A percentile compares a stretch with the other conserved stretches of the same genome.
These are phyloP conservation scores for Paecilomyces sp. DNA, from an alignment of 2,329 filamentous ascomycete species.

Conservation along the genomic window DNA sequence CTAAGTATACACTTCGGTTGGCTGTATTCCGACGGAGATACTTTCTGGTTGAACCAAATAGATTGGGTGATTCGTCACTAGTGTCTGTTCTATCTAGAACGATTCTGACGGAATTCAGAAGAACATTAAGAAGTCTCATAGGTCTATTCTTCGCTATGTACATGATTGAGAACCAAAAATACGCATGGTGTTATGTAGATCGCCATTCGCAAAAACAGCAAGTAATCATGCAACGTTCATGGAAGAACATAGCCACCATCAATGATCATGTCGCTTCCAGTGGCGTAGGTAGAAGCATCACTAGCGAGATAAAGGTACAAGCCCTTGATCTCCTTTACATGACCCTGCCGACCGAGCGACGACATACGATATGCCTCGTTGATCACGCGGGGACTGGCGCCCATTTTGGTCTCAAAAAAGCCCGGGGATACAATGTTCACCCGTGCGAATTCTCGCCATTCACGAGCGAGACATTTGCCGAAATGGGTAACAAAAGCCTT, in stretches of 20 bases:
- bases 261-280: neutral
- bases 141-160: too few relatives aligned
- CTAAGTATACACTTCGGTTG: too few relatives aligned
- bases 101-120: too few relatives aligned
- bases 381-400: conserved; percentile 35
- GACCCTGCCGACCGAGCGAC: conserved; percentile 32
- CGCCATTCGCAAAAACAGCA: too few relatives aligned
- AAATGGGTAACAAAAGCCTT: conserved; percentile 53
- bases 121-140: too few relatives aligned
- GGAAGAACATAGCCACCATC: neutral
- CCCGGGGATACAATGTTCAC: conserved; percentile 51
- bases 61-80: too few relatives aligned
- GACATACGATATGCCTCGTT: conserved; percentile 43
- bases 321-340: conserved; percentile 30
- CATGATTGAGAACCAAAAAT: too few relatives aligned
- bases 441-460: conserved; percentile 52
- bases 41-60: too few relatives aligned
- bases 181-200: too few relatives aligned
- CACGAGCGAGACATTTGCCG: conserved; percentile 48
- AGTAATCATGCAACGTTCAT: neutral
- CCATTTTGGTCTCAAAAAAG: conserved; percentile 52
- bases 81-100: too few relatives aligned
- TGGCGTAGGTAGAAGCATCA: neutral
- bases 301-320: neutral
- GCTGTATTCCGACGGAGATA: too few relatives aligned